Evolutionary conservation across 2,329 filamentous ascomycete genomes (phyloP).

Genomic region (Fusarium musae): DNA sequence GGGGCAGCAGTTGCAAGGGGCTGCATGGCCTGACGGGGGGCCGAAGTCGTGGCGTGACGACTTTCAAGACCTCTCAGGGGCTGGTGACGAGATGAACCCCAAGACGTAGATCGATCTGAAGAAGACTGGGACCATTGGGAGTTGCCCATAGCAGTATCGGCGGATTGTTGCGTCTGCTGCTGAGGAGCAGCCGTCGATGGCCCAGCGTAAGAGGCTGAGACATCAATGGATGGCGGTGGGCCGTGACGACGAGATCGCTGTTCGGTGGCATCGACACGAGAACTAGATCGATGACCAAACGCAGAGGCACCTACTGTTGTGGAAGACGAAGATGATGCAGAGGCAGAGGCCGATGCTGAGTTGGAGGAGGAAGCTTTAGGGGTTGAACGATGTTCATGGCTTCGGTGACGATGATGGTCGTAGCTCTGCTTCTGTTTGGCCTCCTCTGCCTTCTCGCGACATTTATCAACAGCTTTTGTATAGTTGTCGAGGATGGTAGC

Average conservation of each 20-base stretch:
- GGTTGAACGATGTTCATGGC: conserved; percentile 60
- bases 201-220: conserved; percentile 57
- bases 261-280: conserved; percentile 65
- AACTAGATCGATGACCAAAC: conserved; percentile 64
- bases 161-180: conserved; percentile 28
- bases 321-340: conserved; percentile 47
- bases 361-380: conserved; percentile 56
- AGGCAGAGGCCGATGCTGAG: conserved; percentile 48
- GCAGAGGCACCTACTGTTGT: conserved; percentile 38
- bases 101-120: conserved; percentile 38
- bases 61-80: conserved; percentile 63
- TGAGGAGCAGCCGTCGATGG: conserved; percentile 48
- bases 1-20: conserved; percentile 75
- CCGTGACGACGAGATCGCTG: conserved; percentile 78
- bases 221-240: conserved; percentile 77
- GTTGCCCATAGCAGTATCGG: conserved; percentile 40
- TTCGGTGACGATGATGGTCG: conserved; percentile 63
- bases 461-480: conserved; percentile 94
- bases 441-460: conserved; percentile 86
- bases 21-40: conserved; percentile 63
- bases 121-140: conserved; percentile 39
- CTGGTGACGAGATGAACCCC: conserved; percentile 57
- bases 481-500: conserved; percentile 99
- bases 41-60: conserved; percentile 60
- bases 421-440: conserved; percentile 76